Conservation (phyloP, 2,329 filamentous ascomycete genomes). For the Penicillium digitatum region DNA sequence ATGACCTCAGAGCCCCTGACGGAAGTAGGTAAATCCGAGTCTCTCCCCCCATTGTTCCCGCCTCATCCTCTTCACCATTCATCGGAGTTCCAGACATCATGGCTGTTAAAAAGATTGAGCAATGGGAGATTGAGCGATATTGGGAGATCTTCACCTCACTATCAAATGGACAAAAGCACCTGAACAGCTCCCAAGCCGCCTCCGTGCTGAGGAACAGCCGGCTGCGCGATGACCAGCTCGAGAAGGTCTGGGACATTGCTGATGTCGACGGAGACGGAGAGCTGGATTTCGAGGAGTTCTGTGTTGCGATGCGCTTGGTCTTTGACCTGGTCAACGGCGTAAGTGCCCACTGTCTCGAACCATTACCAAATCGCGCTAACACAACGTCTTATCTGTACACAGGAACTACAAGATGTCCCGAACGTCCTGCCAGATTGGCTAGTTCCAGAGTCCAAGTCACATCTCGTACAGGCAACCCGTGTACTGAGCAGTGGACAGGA, state of each 20-base stretch:
- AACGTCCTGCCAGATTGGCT: conserved; percentile 86
- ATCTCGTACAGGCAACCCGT: conserved; percentile 77
- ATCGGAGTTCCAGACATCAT: conserved; percentile 25
- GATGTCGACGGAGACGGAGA: conserved; percentile 97
- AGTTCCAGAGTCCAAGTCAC: conserved; percentile 88
- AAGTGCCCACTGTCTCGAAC: conserved; percentile 33
- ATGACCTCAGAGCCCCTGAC: conserved; percentile 26
- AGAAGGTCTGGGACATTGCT: conserved; percentile 93
- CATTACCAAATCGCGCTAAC: conserved; percentile 6
- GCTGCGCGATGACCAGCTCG: conserved; percentile 77
- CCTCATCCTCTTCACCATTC: conserved; percentile 9
- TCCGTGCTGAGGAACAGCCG: conserved; percentile 70
- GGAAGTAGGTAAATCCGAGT: conserved; percentile 24
- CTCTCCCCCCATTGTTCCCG: conserved; percentile 13
- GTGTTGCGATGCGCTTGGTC: conserved; percentile 95
- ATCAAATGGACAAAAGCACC: conserved; percentile 58
- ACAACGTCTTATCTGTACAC: conserved; percentile 8
- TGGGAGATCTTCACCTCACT: conserved; percentile 76
- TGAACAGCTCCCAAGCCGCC: conserved; percentile 67
- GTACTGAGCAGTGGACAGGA: conserved; percentile 75
- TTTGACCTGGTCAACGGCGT: conserved; percentile 96
- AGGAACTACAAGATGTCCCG: conserved; percentile 92
- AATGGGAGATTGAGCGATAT: conserved; percentile 72
- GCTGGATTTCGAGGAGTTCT: conserved; percentile 98
- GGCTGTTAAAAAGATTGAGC: conserved; percentile 56